A percentile compares a stretch with the other conserved stretches of the same genome.
phyloP scores from a whole-genome alignment of 371 early-diverging fungal genomes.

The Mortierella sp. region DNA sequence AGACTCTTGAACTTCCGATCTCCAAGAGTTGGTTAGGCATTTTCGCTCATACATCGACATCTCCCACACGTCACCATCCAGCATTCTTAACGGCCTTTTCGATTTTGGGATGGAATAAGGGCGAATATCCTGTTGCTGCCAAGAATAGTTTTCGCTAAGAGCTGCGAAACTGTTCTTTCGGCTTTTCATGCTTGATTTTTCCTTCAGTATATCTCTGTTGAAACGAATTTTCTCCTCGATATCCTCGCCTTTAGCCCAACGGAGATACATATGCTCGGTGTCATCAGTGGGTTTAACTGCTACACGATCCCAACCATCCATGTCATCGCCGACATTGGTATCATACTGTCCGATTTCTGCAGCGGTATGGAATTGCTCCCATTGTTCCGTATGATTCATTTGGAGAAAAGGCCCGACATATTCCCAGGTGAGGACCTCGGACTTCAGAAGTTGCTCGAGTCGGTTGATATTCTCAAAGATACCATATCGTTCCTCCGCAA shows the following conservation, averaged over 20 bases:
- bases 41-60: constrained; percentile 59
- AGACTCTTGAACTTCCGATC: constrained; percentile 18
- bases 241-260: not conserved
- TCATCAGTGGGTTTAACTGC: not conserved
- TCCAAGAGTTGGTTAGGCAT: constrained; percentile 57
- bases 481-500: not conserved
- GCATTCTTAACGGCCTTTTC: constrained; percentile 41
- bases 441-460: not conserved
- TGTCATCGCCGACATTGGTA: not conserved
- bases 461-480: not conserved
- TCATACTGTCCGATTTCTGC: not conserved
- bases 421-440: not conserved
- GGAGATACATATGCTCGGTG: not conserved
- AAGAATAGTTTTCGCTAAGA: not conserved
- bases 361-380: not conserved
- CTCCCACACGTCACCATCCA: constrained; percentile 57
- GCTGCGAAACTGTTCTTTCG: not conserved
- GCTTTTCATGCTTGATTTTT: not conserved
- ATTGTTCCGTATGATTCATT: not conserved
- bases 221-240: not conserved
- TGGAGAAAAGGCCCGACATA: not conserved
- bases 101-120: constrained; percentile 28
- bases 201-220: not conserved
- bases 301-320: not conserved
- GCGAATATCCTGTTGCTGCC: not conserved